Conservation (phyloP, 306 rosid genomes). For the Vachellia pachyceras region DNA sequence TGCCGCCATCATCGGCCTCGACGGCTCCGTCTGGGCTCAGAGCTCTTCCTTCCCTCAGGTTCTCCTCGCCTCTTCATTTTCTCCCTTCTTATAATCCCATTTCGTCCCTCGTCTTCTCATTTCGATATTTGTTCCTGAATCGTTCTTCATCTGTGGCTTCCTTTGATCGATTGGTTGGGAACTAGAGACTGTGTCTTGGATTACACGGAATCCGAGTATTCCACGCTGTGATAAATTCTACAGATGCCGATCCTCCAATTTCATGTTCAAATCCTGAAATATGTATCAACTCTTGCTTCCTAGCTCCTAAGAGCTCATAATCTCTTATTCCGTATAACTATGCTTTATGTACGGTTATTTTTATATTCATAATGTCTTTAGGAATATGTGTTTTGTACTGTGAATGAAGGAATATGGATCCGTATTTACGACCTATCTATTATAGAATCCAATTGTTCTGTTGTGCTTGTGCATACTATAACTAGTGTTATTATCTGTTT, state of each 20-base stretch:
- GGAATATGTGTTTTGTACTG: neutral
- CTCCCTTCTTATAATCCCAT: neutral
- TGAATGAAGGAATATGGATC: neutral
- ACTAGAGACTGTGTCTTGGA: neutral
- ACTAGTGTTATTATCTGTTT: neutral
- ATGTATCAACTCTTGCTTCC: neutral
- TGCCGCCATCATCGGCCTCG: conserved; percentile 83
- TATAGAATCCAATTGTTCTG: neutral
- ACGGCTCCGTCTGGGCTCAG: conserved; percentile 95
- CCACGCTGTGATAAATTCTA: neutral
- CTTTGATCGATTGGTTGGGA: neutral
- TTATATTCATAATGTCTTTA: neutral
- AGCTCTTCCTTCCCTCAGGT: conserved; percentile 89
- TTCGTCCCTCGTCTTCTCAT: neutral
- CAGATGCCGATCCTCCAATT: neutral
- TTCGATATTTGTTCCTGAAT: neutral
- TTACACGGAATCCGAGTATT: neutral
- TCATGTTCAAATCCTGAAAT: neutral
- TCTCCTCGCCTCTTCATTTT: neutral
- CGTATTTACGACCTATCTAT: neutral
- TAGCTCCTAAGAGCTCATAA: neutral
- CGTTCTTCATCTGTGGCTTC: neutral
- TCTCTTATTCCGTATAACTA: neutral
- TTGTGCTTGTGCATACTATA: neutral
- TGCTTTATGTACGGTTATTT: neutral